Conservation (phyloP, 2,329 filamentous ascomycete genomes). For the Penicillium sp. region DNA sequence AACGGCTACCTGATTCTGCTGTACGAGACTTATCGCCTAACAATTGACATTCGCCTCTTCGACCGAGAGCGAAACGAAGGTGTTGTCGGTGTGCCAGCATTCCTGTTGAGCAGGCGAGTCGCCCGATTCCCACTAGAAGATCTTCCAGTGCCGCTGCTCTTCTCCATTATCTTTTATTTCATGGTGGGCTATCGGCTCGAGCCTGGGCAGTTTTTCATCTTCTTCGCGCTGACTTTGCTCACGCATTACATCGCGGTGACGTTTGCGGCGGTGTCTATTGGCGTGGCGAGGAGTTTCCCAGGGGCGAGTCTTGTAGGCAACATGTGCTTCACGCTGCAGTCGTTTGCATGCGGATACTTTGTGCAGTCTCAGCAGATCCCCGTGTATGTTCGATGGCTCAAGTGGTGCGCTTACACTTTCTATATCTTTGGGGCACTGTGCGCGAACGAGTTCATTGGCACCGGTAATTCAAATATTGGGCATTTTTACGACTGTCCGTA, state of each 20-base stretch:
- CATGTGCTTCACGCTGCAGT: constrained; percentile 73
- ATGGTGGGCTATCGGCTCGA: constrained; percentile 75
- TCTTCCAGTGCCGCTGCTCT: constrained; percentile 73
- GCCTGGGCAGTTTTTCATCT: constrained; percentile 70
- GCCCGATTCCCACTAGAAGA: constrained; percentile 74
- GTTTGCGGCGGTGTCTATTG: constrained; percentile 72
- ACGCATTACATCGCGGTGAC: constrained; percentile 77
- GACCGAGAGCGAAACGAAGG: constrained; percentile 77
- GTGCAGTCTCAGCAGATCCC: constrained; percentile 75
- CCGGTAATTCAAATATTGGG: constrained; percentile 51
- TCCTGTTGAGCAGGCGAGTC: constrained; percentile 71
- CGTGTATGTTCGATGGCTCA: constrained; percentile 78
- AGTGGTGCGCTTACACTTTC: constrained; percentile 52
- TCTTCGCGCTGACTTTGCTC: constrained; percentile 71
- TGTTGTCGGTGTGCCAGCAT: constrained; percentile 72
- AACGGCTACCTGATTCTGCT: constrained; percentile 79
- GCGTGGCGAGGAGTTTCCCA: constrained; percentile 69
- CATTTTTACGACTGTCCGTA: constrained; percentile 76
- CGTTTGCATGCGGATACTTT: constrained; percentile 77
- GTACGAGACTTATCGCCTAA: constrained; percentile 77
- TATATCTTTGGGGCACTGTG: constrained; percentile 74
- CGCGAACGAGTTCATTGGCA: constrained; percentile 70
- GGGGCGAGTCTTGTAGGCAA: constrained; percentile 76
- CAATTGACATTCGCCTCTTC: constrained; percentile 75
- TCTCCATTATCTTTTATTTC: constrained; percentile 75